phyloP scores from a whole-genome alignment of 129 eudicot genomes.

The Tagetes erecta region DNA sequence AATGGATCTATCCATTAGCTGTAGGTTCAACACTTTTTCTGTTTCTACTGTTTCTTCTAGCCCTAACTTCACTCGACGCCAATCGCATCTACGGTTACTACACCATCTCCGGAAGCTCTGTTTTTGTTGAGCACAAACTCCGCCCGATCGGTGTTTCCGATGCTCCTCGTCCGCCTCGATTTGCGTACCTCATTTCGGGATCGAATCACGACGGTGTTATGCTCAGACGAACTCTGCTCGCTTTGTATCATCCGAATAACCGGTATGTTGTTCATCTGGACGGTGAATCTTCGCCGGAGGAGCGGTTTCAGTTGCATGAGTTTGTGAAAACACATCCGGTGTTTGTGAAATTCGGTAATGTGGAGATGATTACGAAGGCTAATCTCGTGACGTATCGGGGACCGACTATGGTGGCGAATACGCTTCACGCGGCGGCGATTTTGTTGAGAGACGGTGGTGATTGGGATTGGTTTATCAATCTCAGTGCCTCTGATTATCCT shows the following conservation, averaged over 20 bases:
- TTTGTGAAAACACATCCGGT: constrained; percentile 45
- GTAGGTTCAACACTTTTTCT: constrained; percentile 42
- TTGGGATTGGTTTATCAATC: constrained; percentile 93
- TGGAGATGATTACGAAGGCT: constrained; percentile 78
- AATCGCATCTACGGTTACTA: constrained; percentile 38
- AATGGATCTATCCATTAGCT: constrained; percentile 66
- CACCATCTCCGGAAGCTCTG: constrained; percentile 24
- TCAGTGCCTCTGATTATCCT: constrained; percentile 84
- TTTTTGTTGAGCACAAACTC: constrained; percentile 75
- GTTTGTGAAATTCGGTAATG: constrained; percentile 60
- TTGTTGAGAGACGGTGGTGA: constrained; percentile 68
- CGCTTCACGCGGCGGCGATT: constrained; percentile 83
- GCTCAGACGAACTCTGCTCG: constrained; percentile 71
- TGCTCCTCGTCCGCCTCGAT: constrained; percentile 52
- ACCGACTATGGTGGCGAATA: constrained; percentile 92
- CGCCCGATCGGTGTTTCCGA: constrained; percentile 43
- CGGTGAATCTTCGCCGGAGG: constrained; percentile 64
- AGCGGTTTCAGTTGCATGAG: constrained; percentile 49
- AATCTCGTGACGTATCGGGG: constrained; percentile 88
- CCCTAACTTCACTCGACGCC: constrained; percentile 45
- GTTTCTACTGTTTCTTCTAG: constrained; percentile 44
- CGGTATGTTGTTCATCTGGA: constrained; percentile 79
- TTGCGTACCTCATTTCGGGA: constrained; percentile 85
- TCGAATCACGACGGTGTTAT: constrained; percentile 65
- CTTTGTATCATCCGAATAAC: constrained; percentile 79